Base-by-base conservation (phyloP, 208 protist species). In the Acanthamoeba rhysodes region DNA sequence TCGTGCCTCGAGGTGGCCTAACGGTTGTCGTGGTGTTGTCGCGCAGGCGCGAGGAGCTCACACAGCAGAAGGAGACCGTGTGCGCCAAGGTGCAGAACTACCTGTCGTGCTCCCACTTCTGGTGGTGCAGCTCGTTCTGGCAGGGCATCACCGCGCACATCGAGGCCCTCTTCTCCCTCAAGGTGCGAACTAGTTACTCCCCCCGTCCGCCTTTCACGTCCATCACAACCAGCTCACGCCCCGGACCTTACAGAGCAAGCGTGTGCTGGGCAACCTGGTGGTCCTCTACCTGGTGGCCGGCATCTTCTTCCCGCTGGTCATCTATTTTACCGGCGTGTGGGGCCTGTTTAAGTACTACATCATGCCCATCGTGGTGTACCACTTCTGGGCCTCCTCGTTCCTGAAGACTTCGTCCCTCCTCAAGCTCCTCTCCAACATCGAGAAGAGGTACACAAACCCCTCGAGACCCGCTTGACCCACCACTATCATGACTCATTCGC, bases 381-480 rank as follows among this genome's bases (percentile, higher is more conserved):
- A 97, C 50, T 96, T 97, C 62, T 97, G 96, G 96, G 94, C 95
- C 62, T 95, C 92, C 32, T 96, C 95, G 12, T 97, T 96, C 91
- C 32, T 96, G 0, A 95, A 96, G 57, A 95, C 94, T 18, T 91
- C 59, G 5, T 95, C n/a, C 9, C 55, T 97, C 4, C 55, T 95
- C 24, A 80, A 85, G 59, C 70, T 95, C 55, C 5, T 95, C 27
- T 82, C 88, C 66, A 93, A 76, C 24, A 66, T 95, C 90, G 64
- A 93, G 53, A 59, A 74, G 88, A 50, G n/a, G 53, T 29, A 22
- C 18, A 16, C n/a, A 22, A 48, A 55, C 41, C 59, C 55, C 18
- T 95, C 94, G 90, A 20, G 45, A 37, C 37, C 32, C 59, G 24
- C 55, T 59, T 59, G 12, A 16, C 22, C 57, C 5, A 3, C 8